Conservation (phyloP, 1,139 yeast species). For the Geotrichum fermentans region DNA sequence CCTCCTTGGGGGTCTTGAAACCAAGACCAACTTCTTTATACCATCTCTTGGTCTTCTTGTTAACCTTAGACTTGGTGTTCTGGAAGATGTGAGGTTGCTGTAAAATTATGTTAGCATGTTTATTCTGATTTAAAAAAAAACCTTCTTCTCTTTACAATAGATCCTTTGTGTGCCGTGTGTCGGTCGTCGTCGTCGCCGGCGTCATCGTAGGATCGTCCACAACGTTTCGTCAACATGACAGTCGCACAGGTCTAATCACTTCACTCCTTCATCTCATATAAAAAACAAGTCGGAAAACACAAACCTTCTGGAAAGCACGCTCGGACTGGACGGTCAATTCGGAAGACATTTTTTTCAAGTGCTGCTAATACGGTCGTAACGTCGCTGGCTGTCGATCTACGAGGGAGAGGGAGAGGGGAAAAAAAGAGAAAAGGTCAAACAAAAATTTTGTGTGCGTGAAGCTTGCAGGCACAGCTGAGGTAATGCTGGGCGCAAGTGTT, state of each 20-base stretch:
- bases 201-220: no score
- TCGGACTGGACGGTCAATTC: conserved; percentile 99
- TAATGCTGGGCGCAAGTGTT: no score
- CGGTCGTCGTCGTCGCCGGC: no score
- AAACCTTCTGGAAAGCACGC: conserved; percentile 99
- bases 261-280: background rate
- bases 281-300: background rate
- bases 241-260: no score
- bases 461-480: no score
- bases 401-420: conserved; percentile 2
- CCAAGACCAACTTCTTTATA: conserved; percentile 99
- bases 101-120: conserved; percentile 9
- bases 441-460: conserved; percentile 1
- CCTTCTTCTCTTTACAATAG: no score
- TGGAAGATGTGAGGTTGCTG: conserved; percentile 99
- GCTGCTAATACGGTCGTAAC: conserved; percentile 6
- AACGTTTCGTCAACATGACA: no score
- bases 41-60: conserved; percentile 99
- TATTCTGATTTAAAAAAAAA: background rate
- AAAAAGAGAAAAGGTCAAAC: conserved; percentile 3
- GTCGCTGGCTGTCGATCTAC: conserved; percentile 8
- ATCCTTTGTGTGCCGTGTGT: no score
- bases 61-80: conserved; percentile 99
- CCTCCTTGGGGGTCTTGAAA: conserved; percentile 99
- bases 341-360: conserved; percentile 74